Percentiles rank a stretch among this genome's conserved stretches.
Evolutionary conservation across 78 protist species (phyloP).

Genomic region (Creolimax fragrantissima): DNA sequence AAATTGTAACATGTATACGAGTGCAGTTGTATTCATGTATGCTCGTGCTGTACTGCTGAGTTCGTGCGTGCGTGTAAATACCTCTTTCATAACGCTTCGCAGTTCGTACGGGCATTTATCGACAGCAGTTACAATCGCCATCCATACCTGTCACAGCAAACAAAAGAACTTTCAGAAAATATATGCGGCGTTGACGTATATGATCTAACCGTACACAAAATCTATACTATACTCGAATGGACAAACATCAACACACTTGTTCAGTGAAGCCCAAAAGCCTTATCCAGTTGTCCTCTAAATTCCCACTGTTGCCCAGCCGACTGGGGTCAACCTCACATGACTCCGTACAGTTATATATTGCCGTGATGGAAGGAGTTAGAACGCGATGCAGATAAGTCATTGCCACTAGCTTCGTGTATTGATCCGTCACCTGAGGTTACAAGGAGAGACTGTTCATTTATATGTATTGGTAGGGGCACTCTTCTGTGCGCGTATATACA

Average conservation of each 20-base stretch:
- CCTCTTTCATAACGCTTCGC: neutral
- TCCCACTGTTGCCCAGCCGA: neutral
- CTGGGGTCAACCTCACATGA: conserved; percentile 7
- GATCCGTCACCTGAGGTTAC: neutral
- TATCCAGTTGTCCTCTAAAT: neutral
- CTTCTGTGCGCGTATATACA: conserved; percentile 6
- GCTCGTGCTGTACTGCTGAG: too few species aligned
- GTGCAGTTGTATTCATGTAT: too few species aligned
- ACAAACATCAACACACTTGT: neutral
- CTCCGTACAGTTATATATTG: neutral
- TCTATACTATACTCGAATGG: too few species aligned
- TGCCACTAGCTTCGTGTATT: conserved; percentile 51
- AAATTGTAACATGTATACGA: too few species aligned
- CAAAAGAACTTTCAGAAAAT: too few species aligned
- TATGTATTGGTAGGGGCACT: neutral
- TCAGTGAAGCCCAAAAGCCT: neutral
- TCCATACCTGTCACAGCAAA: neutral
- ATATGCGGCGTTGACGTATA: too few species aligned
- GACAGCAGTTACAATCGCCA: neutral
- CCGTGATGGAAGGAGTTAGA: neutral
- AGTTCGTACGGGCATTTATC: neutral
- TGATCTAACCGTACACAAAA: too few species aligned
- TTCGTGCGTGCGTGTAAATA: too few species aligned
- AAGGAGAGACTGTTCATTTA: neutral
- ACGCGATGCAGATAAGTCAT: neutral